Evolutionary conservation across 139 green algal species (phyloP).

Genomic region (Chlorella ohadii): DNA sequence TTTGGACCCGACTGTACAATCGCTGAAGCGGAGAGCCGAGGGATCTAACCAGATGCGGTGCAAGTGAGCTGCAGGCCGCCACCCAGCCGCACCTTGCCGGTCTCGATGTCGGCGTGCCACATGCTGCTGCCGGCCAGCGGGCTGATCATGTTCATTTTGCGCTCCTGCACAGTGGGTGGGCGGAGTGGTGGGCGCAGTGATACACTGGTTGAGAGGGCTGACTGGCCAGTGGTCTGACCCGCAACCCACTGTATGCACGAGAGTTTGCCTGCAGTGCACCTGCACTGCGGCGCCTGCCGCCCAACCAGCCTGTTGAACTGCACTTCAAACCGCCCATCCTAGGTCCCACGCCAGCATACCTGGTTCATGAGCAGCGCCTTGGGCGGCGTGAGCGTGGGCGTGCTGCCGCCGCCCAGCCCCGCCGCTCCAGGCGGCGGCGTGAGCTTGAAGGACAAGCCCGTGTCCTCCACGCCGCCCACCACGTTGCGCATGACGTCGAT

Average conservation of each 20-base stretch:
- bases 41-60: too few relatives aligned
- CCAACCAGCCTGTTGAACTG: too few relatives aligned
- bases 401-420: conserved; percentile 7
- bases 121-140: conserved; percentile 62
- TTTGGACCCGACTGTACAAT: too few relatives aligned
- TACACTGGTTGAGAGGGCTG: too few relatives aligned
- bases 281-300: too few relatives aligned
- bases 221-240: too few relatives aligned
- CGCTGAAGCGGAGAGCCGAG: too few relatives aligned
- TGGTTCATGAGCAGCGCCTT: conserved; percentile 71
- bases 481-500: conserved; percentile 94
- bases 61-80: too few relatives aligned
- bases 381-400: conserved; percentile 55
- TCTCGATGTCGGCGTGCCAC: conserved; percentile 76
- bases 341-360: not conserved
- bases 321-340: too few relatives aligned
- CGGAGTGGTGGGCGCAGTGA: too few relatives aligned
- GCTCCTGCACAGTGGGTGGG: conserved; percentile 69
- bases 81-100: conserved; percentile 38
- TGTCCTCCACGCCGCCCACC: conserved; percentile 71
- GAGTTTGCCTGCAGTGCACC: too few relatives aligned
- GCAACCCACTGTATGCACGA: too few relatives aligned
- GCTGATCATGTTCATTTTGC: conserved; percentile 89
- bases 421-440: conserved; percentile 26
- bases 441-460: conserved; percentile 46